Base-by-base conservation (phyloP, 331 rosid species). In the Prunus yedoensis region DNA sequence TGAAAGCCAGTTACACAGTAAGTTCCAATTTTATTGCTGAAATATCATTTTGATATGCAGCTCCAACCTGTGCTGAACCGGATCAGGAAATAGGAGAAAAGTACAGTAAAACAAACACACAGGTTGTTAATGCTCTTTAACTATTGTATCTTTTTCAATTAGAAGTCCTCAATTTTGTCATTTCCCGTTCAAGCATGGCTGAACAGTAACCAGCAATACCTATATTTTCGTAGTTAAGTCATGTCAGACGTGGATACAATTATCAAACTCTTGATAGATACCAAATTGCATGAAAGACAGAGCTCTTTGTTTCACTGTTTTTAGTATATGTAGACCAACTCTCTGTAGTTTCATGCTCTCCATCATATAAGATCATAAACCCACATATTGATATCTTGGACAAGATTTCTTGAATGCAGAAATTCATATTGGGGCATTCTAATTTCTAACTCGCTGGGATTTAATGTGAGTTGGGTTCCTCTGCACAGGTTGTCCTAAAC, bases 1-100 rank as follows among this genome's bases (percentile, higher is more conserved):
- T 66, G 46, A 66, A 56, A 21, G 63, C 32, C 66, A 10, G 13
- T 43, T 71, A 58, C 25, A 28, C 21, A 12, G 30, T 60, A 10
- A 61, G 16, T 56, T 57, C 41, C 77, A 53, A 21, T 28, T 63
- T 35, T 38, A n/a, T 83, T 54, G 35, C 80, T 87, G 25, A 78
- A 46, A 51, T 75, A 28, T 51, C 18, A 64, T 21, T 76, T 64
- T 83, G 20, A 60, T 64, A 54, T 87, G 90, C 91, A 94, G 97
- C 92, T 94, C 74, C 93, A 86, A 85, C 95, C 98, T 70, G 73
- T 93, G 75, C 83, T 90, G 66, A 90, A 81, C 78, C 80, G 80
- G 77, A 83, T 93, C 53, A 20, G 10, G 88, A 82, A 66, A 82
- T 91, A 21, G 98, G 96, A 71, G 87, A 77, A n/a, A 87, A 80